These are phyloP conservation scores for Fusarium duplospermum DNA, from an alignment of 2,329 filamentous ascomycete genomes.

Conservation along the genomic window DNA sequence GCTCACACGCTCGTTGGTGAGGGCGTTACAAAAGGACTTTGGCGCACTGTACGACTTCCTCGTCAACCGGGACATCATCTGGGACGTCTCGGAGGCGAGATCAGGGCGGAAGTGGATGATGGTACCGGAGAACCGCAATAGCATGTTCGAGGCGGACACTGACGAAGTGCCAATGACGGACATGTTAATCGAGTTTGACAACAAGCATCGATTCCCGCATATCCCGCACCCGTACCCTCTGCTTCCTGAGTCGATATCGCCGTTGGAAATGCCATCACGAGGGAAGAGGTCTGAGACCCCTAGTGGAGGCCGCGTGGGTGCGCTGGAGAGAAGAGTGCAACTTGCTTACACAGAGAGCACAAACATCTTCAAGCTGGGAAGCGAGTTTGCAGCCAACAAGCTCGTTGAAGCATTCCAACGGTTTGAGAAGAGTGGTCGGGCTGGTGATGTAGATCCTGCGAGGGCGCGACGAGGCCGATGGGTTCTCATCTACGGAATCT, in stretches of 20 bases:
- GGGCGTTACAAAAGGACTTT: slow-evolving; percentile 73
- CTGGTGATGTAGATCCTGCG: slow-evolving; percentile 64
- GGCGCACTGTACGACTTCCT: slow-evolving; percentile 77
- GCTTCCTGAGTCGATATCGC: slow-evolving; percentile 65
- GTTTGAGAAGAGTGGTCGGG: slow-evolving; percentile 66
- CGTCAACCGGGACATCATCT: slow-evolving; percentile 74
- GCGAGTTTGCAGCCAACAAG: slow-evolving; percentile 60
- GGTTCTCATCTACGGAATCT: slow-evolving; percentile 69
- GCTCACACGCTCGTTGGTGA: slow-evolving; percentile 69
- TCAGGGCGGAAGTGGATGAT: slow-evolving; percentile 75
- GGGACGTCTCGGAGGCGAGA: slow-evolving; percentile 72
- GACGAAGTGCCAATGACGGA: slow-evolving; percentile 72
- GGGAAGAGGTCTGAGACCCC: slow-evolving; percentile 41
- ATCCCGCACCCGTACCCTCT: slow-evolving; percentile 76
- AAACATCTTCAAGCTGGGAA: slow-evolving; percentile 67
- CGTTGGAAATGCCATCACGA: slow-evolving; percentile 27
- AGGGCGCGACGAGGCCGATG: slow-evolving; percentile 69
- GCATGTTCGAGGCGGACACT: slow-evolving; percentile 61
- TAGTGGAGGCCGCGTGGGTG: slow-evolving; percentile 35
- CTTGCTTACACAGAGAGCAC: slow-evolving; percentile 70
- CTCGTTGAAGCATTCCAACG: slow-evolving; percentile 66
- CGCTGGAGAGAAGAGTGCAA: slow-evolving; percentile 62
- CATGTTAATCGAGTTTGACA: slow-evolving; percentile 74
- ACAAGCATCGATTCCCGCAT: slow-evolving; percentile 70
- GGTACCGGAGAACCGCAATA: slow-evolving; percentile 59